Evolutionary conservation across 129 eudicot genomes (phyloP).

Genomic region (Smallanthus sonchifolius): DNA sequence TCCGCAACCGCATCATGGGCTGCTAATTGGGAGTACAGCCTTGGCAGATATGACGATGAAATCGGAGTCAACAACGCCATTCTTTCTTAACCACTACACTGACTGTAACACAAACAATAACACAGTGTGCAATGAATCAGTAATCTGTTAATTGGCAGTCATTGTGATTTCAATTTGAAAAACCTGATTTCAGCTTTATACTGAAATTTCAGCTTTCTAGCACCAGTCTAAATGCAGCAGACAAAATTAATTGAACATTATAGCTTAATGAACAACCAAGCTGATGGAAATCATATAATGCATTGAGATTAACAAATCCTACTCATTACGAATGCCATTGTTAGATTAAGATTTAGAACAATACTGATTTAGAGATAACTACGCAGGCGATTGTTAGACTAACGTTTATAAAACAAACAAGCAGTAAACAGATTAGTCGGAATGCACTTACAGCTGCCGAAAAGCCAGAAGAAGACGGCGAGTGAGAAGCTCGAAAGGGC

Average conservation of each 20-base stretch:
- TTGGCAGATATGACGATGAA: conserved; percentile 31
- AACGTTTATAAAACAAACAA: not conserved
- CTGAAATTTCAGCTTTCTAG: not conserved
- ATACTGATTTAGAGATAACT: not conserved
- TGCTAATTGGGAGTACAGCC: conserved; percentile 16
- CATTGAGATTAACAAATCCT: not conserved
- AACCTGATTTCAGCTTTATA: not conserved
- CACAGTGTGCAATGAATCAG: conserved; percentile 9
- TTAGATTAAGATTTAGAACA: not conserved
- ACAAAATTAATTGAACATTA: not conserved
- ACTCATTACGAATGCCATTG: not conserved
- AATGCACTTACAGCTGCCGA: conserved; percentile 1
- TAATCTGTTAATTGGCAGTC: not conserved
- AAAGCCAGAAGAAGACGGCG: not conserved
- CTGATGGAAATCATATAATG: not conserved
- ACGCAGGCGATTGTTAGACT: not conserved
- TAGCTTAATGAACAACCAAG: not conserved
- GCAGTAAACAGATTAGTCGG: not conserved
- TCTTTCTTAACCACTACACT: not conserved
- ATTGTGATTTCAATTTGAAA: not conserved
- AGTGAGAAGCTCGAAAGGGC: not conserved
- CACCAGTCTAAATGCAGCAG: not conserved
- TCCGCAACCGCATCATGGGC: conserved; percentile 15
- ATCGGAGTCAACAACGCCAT: conserved; percentile 41
- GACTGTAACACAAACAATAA: not conserved